Evolutionary conservation across 139 green algal genomes (phyloP).

Genomic region (Tetradesmus lagerheimii): DNA sequence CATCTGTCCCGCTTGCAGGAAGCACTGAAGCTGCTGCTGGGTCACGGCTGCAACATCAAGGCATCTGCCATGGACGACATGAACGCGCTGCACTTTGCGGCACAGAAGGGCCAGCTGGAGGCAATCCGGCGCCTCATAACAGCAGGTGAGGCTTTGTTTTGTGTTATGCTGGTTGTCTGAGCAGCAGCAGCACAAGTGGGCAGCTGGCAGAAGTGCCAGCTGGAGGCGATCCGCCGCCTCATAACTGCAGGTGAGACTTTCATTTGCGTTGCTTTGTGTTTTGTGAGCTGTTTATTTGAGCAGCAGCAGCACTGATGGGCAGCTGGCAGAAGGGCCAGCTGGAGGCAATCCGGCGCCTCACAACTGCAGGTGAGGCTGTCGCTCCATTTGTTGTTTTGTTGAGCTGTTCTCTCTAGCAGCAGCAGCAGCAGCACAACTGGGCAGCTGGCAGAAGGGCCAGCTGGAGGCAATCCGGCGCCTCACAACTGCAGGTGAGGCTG

Average conservation of each 20-base stretch:
- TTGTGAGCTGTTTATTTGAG: neutral
- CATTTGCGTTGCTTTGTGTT: too few species aligned
- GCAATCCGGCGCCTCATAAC: slow-evolving; percentile 61
- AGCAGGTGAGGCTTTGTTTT: slow-evolving; percentile 50
- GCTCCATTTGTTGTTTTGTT: too few species aligned
- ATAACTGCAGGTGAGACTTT: slow-evolving; percentile 71
- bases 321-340: slow-evolving; percentile 70
- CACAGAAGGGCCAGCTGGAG: slow-evolving; percentile 74
- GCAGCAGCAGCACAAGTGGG: slow-evolving; percentile 70
- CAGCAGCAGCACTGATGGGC: slow-evolving; percentile 71
- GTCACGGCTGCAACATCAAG: slow-evolving; percentile 52
- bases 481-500: slow-evolving; percentile 55
- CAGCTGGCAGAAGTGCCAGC: slow-evolving; percentile 72
- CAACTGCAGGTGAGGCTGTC: slow-evolving; percentile 64
- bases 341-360: slow-evolving; percentile 59
- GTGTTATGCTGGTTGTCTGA: too few species aligned
- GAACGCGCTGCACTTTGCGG: slow-evolving; percentile 84
- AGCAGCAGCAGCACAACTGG: neutral
- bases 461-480: slow-evolving; percentile 57
- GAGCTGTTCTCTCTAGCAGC: too few species aligned
- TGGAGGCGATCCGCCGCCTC: slow-evolving; percentile 59
- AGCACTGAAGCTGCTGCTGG: slow-evolving; percentile 74
- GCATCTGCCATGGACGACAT: slow-evolving; percentile 76
- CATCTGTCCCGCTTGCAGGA: slow-evolving; percentile 58
- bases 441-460: slow-evolving; percentile 74